Conservation (phyloP, 306 rosid species). For the Purshia tridentata region DNA sequence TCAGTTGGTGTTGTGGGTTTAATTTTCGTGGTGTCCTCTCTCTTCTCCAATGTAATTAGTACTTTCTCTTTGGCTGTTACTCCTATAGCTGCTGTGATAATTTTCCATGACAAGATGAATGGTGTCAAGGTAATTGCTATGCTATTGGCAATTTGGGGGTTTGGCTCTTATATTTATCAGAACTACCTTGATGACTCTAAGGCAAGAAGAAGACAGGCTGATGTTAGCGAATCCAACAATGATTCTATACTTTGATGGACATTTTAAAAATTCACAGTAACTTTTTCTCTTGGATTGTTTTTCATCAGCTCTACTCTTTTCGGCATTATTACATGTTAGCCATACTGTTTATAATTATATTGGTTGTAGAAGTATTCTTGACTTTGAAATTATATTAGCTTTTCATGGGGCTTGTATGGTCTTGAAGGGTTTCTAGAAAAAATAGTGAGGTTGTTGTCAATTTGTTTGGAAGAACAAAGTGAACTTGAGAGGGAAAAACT, state of each 20-base stretch:
- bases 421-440: no score
- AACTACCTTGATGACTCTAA: slow-evolving; percentile 68
- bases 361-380: no score
- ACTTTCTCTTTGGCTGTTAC: slow-evolving; percentile 83
- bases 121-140: slow-evolving; percentile 79
- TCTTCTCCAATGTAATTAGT: slow-evolving; percentile 89
- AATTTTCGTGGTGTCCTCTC: slow-evolving; percentile 79
- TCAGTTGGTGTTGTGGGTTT: slow-evolving; percentile 90
- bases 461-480: no score
- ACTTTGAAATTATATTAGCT: no score
- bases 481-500: no score
- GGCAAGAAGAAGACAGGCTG: slow-evolving; percentile 36
- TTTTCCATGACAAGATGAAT: slow-evolving; percentile 80
- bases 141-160: slow-evolving; percentile 92
- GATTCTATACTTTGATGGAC: slow-evolving; percentile 24
- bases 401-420: no score
- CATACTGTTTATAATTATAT: no score
- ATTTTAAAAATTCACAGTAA: not conserved
- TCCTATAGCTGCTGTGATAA: slow-evolving; percentile 72
- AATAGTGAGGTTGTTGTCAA: no score
- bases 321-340: not conserved
- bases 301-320: not conserved
- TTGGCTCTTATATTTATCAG: slow-evolving; percentile 70
- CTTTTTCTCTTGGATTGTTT: not conserved
- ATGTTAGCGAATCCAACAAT: slow-evolving; percentile 23